Evolutionary conservation across 352 stramenopile species (phyloP).

Genomic region (Peronospora tabacina): DNA sequence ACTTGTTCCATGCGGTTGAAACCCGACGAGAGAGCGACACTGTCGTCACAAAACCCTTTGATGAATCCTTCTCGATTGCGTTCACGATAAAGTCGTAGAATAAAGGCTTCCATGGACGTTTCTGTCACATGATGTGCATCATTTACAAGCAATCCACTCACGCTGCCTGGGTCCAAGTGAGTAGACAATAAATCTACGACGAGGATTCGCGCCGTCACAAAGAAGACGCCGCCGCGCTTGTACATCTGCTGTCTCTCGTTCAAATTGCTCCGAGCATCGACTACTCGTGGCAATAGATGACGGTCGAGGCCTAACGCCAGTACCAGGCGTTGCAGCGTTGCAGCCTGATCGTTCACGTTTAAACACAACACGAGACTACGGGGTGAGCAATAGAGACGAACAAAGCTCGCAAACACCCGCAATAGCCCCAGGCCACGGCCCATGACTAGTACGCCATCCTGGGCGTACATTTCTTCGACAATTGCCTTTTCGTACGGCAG

Average conservation of each 20-base stretch:
- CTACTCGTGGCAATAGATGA: constrained; percentile 80
- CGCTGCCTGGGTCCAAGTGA: constrained; percentile 61
- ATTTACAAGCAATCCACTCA: constrained; percentile 91
- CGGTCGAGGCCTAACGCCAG: constrained; percentile 84
- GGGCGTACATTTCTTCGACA: constrained; percentile 54
- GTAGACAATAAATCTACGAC: constrained; percentile 95
- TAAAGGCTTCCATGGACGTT: constrained; percentile 95
- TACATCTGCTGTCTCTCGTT: constrained; percentile 86
- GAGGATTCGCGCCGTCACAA: constrained; percentile 95
- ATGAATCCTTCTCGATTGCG: constrained; percentile 89
- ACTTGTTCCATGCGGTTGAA: constrained; percentile 95
- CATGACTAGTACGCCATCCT: constrained; percentile 91
- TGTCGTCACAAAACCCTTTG: constrained; percentile 94
- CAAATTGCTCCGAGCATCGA: constrained; percentile 68
- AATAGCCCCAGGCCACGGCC: constrained; percentile 86
- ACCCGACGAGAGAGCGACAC: constrained; percentile 80
- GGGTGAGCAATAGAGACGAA: constrained; percentile 84
- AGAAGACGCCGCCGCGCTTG: constrained; percentile 86
- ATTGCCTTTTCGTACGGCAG: constrained; percentile 68
- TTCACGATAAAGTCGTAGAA: constrained; percentile 91
- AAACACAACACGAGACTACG: constrained; percentile 88
- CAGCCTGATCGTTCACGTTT: constrained; percentile 85
- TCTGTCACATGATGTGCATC: constrained; percentile 91
- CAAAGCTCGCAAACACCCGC: constrained; percentile 85
- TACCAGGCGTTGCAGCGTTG: constrained; percentile 66